Percentiles rank a stretch among this genome's conserved stretches.
Evolutionary conservation across 2,329 filamentous ascomycete genomes (phyloP).

Genomic region (Herpotrichia juniperi): DNA sequence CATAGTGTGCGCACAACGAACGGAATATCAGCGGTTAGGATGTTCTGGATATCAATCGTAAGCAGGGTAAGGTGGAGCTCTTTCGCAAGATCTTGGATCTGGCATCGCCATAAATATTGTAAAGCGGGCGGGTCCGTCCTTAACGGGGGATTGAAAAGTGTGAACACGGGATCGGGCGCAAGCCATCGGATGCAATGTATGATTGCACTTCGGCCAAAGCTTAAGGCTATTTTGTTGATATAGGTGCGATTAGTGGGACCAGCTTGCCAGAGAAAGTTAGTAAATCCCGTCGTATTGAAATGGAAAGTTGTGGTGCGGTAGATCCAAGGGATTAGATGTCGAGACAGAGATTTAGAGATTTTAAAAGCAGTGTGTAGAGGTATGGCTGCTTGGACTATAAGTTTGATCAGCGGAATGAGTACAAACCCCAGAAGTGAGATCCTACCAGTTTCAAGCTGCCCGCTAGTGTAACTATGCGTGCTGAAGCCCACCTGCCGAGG

Average conservation of each 20-base stretch:
- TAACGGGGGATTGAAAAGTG: constrained; percentile 32
- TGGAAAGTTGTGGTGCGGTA: constrained; percentile 34
- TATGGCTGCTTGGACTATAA: constrained; percentile 21
- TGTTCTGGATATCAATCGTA: constrained; percentile 26
- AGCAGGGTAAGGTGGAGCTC: constrained; percentile 31
- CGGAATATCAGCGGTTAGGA: constrained; percentile 23
- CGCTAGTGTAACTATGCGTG: background rate
- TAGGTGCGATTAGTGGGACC: constrained; percentile 28
- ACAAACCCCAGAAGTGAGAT: background rate
- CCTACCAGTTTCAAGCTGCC: background rate
- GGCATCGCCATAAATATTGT: constrained; percentile 39
- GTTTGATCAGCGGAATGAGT: constrained; percentile 21
- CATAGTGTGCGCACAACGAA: constrained; percentile 30
- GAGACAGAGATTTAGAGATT: constrained; percentile 15
- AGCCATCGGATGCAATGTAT: constrained; percentile 40
- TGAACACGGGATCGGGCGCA: constrained; percentile 32
- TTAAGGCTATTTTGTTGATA: constrained; percentile 28
- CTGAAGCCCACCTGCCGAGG: background rate
- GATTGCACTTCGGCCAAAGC: constrained; percentile 24
- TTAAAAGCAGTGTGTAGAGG: background rate
- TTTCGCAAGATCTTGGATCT: constrained; percentile 32
- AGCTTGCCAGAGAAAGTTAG: constrained; percentile 20
- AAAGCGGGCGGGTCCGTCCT: constrained; percentile 21
- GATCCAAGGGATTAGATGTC: constrained; percentile 26
- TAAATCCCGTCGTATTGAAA: constrained; percentile 23